Base-by-base conservation (phyloP, 495 filamentous ascomycete genomes). In the Penicillium desertorum region DNA sequence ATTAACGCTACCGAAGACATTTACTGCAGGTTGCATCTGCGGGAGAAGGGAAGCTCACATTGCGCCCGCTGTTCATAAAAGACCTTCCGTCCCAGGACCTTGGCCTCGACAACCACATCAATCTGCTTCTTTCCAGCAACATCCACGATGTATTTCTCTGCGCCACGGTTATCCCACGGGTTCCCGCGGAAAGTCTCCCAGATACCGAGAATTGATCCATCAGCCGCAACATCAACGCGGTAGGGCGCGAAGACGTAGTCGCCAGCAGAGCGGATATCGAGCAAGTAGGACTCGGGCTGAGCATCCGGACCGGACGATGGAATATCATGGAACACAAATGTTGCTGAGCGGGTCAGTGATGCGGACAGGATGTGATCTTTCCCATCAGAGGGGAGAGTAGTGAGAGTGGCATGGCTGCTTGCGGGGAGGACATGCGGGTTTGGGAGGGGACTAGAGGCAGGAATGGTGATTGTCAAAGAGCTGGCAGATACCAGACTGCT, bases 101-200 rank as follows among this genome's bases (percentile, higher is more conserved):
- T 81, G 11, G 86, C 81, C 48, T 90, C 85, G 39, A 93, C 76
- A 12, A 65, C 61, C 11, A 77, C 71, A 75, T 73, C 61, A 9
- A 19, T 27, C 39, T 58, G 41, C 51, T 51, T 46, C 44, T 58
- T 45, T 5, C 49, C 45, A 41, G 62, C 56, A 9, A 59, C 54
- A 53, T 67, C 67, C n/a, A 66, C 51, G 7, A 68, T 51, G 54
- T 70, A 74, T 60, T 84, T 80, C 63, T 76, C 77, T 62, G 83
- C 81, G 14, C 93, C 89, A 56, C 86, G 88, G 69, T 95, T 93
- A 27, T 80, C 84, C 90, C 91, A 91, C 58, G 92, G 84, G 64
- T 94, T 92, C 8, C 91, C 88, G n/a, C 89, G 75, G 69, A 87
- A 96, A 23, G 91, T 95, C 74, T 91, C 87, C 87, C 88, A 92